Evolutionary conservation across 176 grass and related monocot genomes (phyloP).

Genomic region (Cocos nucifera): DNA sequence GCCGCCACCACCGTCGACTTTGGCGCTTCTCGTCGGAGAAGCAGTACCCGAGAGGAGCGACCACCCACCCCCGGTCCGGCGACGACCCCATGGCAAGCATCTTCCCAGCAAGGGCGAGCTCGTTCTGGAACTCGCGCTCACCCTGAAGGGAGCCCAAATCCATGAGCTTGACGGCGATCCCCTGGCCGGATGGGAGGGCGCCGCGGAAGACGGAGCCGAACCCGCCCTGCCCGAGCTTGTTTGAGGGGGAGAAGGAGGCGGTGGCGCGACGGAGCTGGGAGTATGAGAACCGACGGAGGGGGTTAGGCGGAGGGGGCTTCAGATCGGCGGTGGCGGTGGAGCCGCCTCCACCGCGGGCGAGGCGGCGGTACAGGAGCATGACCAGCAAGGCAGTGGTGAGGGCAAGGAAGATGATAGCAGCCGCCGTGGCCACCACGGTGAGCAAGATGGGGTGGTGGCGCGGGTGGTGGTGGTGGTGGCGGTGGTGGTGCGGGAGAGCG

Average conservation of each 20-base stretch:
- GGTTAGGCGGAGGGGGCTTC: constrained; percentile 11
- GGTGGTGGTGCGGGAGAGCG: too few species aligned
- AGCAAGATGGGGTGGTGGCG: neutral
- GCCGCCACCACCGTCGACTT: constrained; percentile 3
- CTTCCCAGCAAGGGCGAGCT: constrained; percentile 76
- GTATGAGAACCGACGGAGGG: constrained; percentile 51
- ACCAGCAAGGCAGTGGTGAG: neutral
- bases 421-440: neutral
- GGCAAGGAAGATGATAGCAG: neutral
- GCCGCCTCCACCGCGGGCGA: neutral
- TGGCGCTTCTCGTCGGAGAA: constrained; percentile 21
- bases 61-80: constrained; percentile 11
- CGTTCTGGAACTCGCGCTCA: constrained; percentile 96
- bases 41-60: constrained; percentile 62
- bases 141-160: constrained; percentile 79
- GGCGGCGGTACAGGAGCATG: neutral
- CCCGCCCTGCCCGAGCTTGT: constrained; percentile 62
- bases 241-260: constrained; percentile 13
- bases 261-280: constrained; percentile 22
- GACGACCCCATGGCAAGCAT: constrained; percentile 20
- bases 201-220: neutral
- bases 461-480: neutral
- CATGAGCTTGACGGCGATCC: constrained; percentile 82
- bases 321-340: neutral
- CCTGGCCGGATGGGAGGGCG: constrained; percentile 22